These are phyloP conservation scores for Cajanus cajan DNA, from an alignment of 306 rosid genomes.

Conservation along the genomic window DNA sequence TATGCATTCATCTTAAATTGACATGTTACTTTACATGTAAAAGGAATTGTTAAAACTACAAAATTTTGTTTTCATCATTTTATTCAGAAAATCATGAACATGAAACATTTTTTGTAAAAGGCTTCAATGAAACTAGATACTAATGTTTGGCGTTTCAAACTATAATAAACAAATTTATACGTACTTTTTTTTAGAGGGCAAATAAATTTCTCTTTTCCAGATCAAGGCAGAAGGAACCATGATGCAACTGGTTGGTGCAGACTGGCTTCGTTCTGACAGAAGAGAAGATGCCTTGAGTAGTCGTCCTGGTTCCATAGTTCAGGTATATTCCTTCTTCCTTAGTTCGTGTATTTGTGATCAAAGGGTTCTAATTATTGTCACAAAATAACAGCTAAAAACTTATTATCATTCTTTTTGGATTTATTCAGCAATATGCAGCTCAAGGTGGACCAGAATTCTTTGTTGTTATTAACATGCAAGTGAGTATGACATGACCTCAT, in stretches of 20 bases:
- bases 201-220: slow-evolving; percentile 38
- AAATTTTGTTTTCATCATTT: not conserved
- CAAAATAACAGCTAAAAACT: not conserved
- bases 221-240: slow-evolving; percentile 63
- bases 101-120: not conserved
- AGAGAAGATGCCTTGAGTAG: slow-evolving; percentile 76
- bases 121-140: not conserved
- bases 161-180: not conserved
- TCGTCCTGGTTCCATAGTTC: slow-evolving; percentile 68
- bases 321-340: slow-evolving; percentile 44
- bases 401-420: slow-evolving; percentile 12
- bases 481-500: slow-evolving; percentile 27
- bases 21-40: not conserved
- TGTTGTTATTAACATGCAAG: slow-evolving; percentile 71
- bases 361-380: not conserved
- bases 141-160: not conserved
- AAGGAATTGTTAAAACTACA: not conserved
- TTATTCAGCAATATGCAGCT: slow-evolving; percentile 60
- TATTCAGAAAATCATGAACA: not conserved
- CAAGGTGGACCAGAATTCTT: slow-evolving; percentile 82
- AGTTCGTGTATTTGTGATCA: not conserved
- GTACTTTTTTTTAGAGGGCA: not conserved
- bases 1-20: not conserved
- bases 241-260: slow-evolving; percentile 83
- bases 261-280: slow-evolving; percentile 66